Evolutionary conservation across 495 filamentous ascomycete genomes (phyloP).

Genomic region (Lepraria neglecta): DNA sequence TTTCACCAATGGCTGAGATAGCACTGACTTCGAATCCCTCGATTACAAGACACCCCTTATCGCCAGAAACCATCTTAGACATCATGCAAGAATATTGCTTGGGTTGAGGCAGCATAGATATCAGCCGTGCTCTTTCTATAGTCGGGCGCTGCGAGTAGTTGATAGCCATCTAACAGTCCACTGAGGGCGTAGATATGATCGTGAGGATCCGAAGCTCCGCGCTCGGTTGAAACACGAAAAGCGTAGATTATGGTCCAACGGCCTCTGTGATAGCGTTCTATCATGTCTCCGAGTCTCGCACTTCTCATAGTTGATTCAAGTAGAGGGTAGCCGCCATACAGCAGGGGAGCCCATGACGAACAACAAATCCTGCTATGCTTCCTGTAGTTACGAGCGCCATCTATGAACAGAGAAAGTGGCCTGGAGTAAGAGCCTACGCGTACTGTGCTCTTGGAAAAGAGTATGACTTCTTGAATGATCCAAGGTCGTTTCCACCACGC

Average conservation of each 20-base stretch:
- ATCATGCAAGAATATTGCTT: neutral
- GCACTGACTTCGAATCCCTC: neutral
- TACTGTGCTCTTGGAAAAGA: neutral
- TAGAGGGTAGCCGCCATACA: neutral
- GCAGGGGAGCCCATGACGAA: neutral
- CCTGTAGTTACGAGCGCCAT: neutral
- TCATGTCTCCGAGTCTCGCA: too few species aligned
- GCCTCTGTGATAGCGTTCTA: neutral
- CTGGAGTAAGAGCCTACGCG: neutral
- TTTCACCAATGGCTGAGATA: neutral
- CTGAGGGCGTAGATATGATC: neutral
- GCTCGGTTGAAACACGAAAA: neutral
- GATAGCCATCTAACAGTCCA: neutral
- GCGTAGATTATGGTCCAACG: neutral
- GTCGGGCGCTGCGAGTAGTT: neutral
- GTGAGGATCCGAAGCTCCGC: neutral
- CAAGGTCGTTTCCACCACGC: neutral
- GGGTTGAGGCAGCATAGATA: neutral
- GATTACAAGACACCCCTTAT: neutral
- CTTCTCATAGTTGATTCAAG: too few species aligned
- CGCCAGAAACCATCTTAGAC: too few species aligned
- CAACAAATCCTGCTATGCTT: neutral
- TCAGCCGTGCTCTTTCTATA: neutral
- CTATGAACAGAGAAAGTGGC: neutral
- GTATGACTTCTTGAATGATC: neutral